phyloP scores from a whole-genome alignment of 768 basidiomycete species.

The Suillus paluster region DNA sequence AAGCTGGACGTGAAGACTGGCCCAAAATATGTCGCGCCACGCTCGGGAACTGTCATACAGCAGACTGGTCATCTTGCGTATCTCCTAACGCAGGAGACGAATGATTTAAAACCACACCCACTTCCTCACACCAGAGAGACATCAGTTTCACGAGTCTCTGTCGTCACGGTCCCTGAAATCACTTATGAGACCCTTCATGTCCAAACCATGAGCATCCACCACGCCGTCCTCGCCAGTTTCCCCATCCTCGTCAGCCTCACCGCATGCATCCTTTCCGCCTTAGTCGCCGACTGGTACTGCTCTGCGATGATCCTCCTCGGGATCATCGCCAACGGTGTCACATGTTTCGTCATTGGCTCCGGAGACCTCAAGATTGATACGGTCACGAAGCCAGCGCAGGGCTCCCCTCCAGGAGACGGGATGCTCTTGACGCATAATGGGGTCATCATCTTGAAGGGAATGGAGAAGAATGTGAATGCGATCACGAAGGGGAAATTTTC shows the following conservation, averaged over 20 bases:
- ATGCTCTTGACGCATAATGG: conserved; percentile 23
- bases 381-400: conserved; percentile 17
- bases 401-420: conserved; percentile 29
- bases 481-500: conserved; percentile 33
- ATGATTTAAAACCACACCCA: not conserved
- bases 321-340: conserved; percentile 31
- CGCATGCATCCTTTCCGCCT: conserved; percentile 25
- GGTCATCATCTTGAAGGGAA: conserved; percentile 30
- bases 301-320: conserved; percentile 37
- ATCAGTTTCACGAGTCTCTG: not conserved
- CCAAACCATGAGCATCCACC: not conserved
- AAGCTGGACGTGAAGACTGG: conserved; percentile 29
- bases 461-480: conserved; percentile 25
- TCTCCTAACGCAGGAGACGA: conserved; percentile 18
- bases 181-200: not conserved
- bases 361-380: conserved; percentile 25
- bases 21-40: conserved; percentile 29
- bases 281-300: conserved; percentile 34
- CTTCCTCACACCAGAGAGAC: conserved; percentile 12
- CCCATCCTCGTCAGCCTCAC: conserved; percentile 26
- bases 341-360: conserved; percentile 29
- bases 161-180: not conserved
- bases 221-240: conserved; percentile 18
- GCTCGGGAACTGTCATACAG: conserved; percentile 24
- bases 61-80: conserved; percentile 27